These are phyloP conservation scores for Sporothrix phasma DNA, from an alignment of 2,329 filamentous ascomycete genomes.

Conservation along the genomic window DNA sequence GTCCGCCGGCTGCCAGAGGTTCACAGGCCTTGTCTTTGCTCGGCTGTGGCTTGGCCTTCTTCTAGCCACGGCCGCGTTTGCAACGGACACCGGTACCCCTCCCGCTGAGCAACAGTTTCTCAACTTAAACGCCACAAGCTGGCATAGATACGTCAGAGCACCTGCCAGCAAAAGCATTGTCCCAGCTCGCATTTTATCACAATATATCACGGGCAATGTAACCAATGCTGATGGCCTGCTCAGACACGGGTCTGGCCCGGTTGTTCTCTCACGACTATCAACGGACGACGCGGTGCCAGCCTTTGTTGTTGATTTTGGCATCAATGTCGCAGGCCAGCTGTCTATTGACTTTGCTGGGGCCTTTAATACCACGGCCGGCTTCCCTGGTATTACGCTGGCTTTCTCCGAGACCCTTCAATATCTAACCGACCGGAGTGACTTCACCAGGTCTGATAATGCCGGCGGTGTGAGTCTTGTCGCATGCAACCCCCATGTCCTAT, in stretches of 20 bases:
- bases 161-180: slow-evolving; percentile 26
- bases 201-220: slow-evolving; percentile 30
- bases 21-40: background rate
- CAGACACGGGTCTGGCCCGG: slow-evolving; percentile 20
- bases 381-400: slow-evolving; percentile 34
- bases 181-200: slow-evolving; percentile 24
- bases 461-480: slow-evolving; percentile 20
- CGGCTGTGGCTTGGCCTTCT: slow-evolving; percentile 7
- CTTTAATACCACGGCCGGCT: slow-evolving; percentile 17
- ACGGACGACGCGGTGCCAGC: slow-evolving; percentile 24
- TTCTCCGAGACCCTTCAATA: slow-evolving; percentile 41
- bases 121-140: slow-evolving; percentile 21
- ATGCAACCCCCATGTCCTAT: background rate
- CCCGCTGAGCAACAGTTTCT: slow-evolving; percentile 10
- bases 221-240: slow-evolving; percentile 30
- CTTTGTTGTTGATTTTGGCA: slow-evolving; percentile 41
- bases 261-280: slow-evolving; percentile 25
- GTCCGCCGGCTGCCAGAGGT: background rate
- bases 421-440: slow-evolving; percentile 36
- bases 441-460: slow-evolving; percentile 38
- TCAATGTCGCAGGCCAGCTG: slow-evolving; percentile 36
- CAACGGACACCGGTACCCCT: background rate
- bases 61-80: background rate
- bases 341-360: slow-evolving; percentile 34
- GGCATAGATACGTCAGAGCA: slow-evolving; percentile 33